Evolutionary conservation across 352 stramenopile species (phyloP).

Genomic region (Pythium plurisporium): DNA sequence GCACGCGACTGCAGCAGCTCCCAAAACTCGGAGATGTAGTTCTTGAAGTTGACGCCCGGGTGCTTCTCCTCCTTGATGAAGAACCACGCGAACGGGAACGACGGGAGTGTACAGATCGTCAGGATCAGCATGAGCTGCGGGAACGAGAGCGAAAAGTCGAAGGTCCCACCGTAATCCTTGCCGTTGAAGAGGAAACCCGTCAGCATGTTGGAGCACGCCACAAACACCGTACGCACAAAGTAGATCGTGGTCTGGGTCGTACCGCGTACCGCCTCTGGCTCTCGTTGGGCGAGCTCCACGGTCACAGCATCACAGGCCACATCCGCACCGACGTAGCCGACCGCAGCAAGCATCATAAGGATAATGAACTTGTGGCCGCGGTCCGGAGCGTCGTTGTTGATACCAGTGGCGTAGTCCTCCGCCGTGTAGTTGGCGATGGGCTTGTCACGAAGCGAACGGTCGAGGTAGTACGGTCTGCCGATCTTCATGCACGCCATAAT

Average conservation of each 20-base stretch:
- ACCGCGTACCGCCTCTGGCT: conserved; percentile 17
- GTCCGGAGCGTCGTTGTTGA: conserved; percentile 23
- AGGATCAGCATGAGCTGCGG: conserved; percentile 23
- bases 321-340: conserved; percentile 27
- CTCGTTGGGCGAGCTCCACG: conserved; percentile 11
- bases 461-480: conserved; percentile 27
- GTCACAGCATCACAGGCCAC: conserved; percentile 15
- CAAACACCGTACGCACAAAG: conserved; percentile 17
- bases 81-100: conserved; percentile 22
- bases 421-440: conserved; percentile 6
- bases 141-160: conserved; percentile 22
- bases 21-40: conserved; percentile 25
- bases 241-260: conserved; percentile 16
- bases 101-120: conserved; percentile 11
- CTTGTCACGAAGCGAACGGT: conserved; percentile 17
- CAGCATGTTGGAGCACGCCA: conserved; percentile 20
- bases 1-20: conserved; percentile 7
- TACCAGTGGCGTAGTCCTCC: neutral
- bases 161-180: conserved; percentile 13
- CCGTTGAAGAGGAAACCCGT: conserved; percentile 29
- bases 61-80: conserved; percentile 24
- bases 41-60: conserved; percentile 4
- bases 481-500: conserved; percentile 18
- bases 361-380: conserved; percentile 24
- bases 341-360: conserved; percentile 28